Conservation (phyloP, 208 protist species). For the Angomonas desouzai region DNA sequence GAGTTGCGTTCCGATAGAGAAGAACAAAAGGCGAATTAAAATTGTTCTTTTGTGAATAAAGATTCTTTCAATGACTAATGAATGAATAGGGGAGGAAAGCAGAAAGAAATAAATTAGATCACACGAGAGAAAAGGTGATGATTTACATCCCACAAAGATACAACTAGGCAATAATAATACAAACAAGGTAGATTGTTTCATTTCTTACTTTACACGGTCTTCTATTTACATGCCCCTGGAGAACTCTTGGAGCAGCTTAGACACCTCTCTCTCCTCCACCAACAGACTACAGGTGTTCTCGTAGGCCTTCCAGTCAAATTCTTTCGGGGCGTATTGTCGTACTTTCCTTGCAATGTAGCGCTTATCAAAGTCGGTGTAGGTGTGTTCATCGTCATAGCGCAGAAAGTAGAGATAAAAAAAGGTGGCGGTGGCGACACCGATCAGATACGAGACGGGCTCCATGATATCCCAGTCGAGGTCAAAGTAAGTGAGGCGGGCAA, state of each 20-base stretch:
- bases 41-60: too few relatives aligned
- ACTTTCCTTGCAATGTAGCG: slow-evolving; percentile 44
- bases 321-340: slow-evolving; percentile 48
- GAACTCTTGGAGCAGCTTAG: slow-evolving; percentile 42
- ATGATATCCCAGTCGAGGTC: slow-evolving; percentile 91
- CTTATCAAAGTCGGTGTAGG: slow-evolving; percentile 48
- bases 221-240: slow-evolving; percentile 13
- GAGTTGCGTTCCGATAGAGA: too few relatives aligned
- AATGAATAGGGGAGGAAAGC: too few relatives aligned
- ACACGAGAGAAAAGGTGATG: too few relatives aligned
- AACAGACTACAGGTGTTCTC: slow-evolving; percentile 34
- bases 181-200: too few relatives aligned
- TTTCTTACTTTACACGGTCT: background rate
- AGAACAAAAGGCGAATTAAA: too few relatives aligned
- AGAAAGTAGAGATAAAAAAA: slow-evolving; percentile 72
- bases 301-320: slow-evolving; percentile 76
- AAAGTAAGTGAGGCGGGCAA: slow-evolving; percentile 84
- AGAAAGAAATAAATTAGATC: too few relatives aligned
- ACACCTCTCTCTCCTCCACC: slow-evolving; percentile 32
- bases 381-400: slow-evolving; percentile 46
- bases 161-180: too few relatives aligned
- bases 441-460: slow-evolving; percentile 84
- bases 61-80: too few relatives aligned
- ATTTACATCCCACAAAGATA: too few relatives aligned
- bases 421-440: slow-evolving; percentile 52